A percentile compares a stretch with the other conserved stretches of the same genome.
phyloP scores from a whole-genome alignment of 2,329 filamentous ascomycete species.

The Tolypocladium amazonense region DNA sequence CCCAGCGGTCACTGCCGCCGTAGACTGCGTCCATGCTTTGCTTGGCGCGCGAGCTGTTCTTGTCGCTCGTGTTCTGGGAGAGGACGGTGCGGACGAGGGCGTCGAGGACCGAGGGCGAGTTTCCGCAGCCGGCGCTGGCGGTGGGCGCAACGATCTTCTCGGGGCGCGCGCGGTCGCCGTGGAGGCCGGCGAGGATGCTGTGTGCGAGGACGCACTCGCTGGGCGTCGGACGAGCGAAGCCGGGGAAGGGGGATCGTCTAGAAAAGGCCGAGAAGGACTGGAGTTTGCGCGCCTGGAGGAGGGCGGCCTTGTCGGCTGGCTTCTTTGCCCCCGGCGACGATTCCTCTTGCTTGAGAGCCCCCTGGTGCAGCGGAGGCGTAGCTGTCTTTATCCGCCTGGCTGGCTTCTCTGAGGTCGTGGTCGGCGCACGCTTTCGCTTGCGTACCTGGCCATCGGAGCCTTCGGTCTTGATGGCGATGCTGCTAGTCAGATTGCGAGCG shows the following conservation, averaged over 20 bases:
- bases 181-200: conserved; percentile 49
- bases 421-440: background rate
- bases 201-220: conserved; percentile 61
- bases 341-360: background rate
- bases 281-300: conserved; percentile 30
- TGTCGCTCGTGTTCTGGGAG: conserved; percentile 41
- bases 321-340: background rate
- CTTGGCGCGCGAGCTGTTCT: conserved; percentile 50
- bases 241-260: conserved; percentile 51
- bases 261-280: conserved; percentile 29
- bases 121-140: conserved; percentile 51
- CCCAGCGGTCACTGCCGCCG: conserved; percentile 32
- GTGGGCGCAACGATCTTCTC: conserved; percentile 50
- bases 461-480: background rate
- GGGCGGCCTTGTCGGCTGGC: conserved; percentile 7
- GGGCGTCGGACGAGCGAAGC: conserved; percentile 53
- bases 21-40: conserved; percentile 33
- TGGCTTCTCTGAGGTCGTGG: background rate
- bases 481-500: conserved; percentile 3
- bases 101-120: conserved; percentile 39
- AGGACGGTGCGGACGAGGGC: conserved; percentile 41
- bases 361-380: background rate
- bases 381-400: background rate
- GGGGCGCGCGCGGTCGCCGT: conserved; percentile 55
- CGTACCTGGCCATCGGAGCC: background rate